These are phyloP conservation scores for Aspergillus sp. DNA, from an alignment of 2,329 filamentous ascomycete genomes.

Conservation along the genomic window DNA sequence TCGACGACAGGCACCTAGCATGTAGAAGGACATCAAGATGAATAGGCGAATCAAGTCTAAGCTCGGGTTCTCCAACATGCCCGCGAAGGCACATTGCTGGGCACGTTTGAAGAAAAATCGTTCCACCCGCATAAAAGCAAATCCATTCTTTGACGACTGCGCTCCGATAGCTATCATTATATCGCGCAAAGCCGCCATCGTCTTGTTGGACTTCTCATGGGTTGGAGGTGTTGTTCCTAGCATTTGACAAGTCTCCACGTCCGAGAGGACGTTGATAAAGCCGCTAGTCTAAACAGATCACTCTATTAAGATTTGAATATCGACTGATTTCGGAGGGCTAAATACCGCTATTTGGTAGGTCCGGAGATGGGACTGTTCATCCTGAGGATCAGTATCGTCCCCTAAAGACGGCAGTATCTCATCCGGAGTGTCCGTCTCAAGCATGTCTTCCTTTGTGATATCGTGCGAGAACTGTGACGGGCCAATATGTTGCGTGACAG, in stretches of 20 bases:
- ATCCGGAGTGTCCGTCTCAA: conserved; percentile 48
- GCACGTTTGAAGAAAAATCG: conserved; percentile 50
- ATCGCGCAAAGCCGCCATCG: conserved; percentile 34
- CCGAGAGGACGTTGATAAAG: conserved; percentile 33
- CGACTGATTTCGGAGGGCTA: neutral
- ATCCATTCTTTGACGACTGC: conserved; percentile 43
- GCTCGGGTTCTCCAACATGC: conserved; percentile 56
- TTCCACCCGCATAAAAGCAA: conserved; percentile 30
- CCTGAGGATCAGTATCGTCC: conserved; percentile 27
- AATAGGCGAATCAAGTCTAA: conserved; percentile 54
- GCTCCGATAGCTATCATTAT: conserved; percentile 56
- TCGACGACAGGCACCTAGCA: conserved; percentile 58
- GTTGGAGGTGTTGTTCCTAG: conserved; percentile 11
- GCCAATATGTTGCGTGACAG: conserved; percentile 50
- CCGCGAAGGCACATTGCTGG: conserved; percentile 49
- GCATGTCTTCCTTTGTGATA: conserved; percentile 53
- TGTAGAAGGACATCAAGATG: conserved; percentile 59
- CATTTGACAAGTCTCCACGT: conserved; percentile 32
- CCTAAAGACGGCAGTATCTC: conserved; percentile 34
- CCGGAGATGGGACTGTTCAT: conserved; percentile 35
- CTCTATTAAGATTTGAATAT: neutral
- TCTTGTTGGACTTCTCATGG: conserved; percentile 23
- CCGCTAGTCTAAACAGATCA: conserved; percentile 38
- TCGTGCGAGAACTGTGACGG: conserved; percentile 56
- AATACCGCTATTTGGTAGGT: conserved; percentile 29